phyloP scores from a whole-genome alignment of 331 rosid genomes.

The Ulmus americana region DNA sequence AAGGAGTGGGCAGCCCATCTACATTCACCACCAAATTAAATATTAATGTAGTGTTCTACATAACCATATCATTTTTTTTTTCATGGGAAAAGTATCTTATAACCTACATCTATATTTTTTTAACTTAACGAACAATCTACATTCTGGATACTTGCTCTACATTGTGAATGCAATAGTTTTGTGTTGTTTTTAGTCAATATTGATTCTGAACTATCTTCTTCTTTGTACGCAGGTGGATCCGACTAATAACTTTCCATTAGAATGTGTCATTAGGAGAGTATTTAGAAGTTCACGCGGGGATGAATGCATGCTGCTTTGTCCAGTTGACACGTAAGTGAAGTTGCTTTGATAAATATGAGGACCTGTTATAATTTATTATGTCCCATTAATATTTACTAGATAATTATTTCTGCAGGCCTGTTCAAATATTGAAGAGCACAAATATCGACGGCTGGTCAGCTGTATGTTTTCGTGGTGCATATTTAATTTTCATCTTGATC shows the following conservation, averaged over 20 bases:
- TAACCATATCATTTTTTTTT: too few relatives aligned
- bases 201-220: too few relatives aligned
- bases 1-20: too few relatives aligned
- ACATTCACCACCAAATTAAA: too few relatives aligned
- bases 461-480: slow-evolving; percentile 40
- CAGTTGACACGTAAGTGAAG: slow-evolving; percentile 71
- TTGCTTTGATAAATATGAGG: neutral
- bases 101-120: too few relatives aligned
- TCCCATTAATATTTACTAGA: slow-evolving; percentile 7
- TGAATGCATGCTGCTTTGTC: slow-evolving; percentile 73
- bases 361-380: neutral
- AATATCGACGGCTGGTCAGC: slow-evolving; percentile 72
- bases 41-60: too few relatives aligned
- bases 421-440: slow-evolving; percentile 64
- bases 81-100: too few relatives aligned
- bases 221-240: slow-evolving; percentile 53
- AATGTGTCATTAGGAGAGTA: slow-evolving; percentile 73
- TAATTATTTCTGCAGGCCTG: slow-evolving; percentile 51
- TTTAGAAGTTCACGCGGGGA: slow-evolving; percentile 61
- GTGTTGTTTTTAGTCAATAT: too few relatives aligned
- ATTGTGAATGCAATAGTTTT: too few relatives aligned
- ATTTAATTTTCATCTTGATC: neutral
- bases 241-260: slow-evolving; percentile 50
- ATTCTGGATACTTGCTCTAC: too few relatives aligned
- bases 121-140: too few relatives aligned